Evolutionary conservation across 2,329 filamentous ascomycete genomes (phyloP), one percentile per base, ranked within the genome.

Genomic region (Pestalotiopsis sp.): DNA sequence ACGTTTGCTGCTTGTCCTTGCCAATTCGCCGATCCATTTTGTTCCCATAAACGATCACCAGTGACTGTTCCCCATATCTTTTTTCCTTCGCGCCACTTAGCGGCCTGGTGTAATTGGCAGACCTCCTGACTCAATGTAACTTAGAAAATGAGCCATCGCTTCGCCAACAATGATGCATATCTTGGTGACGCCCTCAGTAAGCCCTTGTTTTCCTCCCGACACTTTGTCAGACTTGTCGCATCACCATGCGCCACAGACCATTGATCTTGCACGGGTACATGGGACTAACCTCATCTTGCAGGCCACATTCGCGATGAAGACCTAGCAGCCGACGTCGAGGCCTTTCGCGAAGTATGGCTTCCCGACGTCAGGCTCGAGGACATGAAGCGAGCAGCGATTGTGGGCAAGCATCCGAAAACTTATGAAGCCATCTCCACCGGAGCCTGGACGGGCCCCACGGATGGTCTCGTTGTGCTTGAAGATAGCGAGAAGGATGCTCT

Each of bases 401-500:
- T 66, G 3, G 64, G 13, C 14, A 66, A 66, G 31, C 45, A 66
- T 57, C 45, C 52, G 20, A 66, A 58, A 40, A 66, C 64, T 4
- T 66, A 66, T 20, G 64, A 66, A 23, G 64, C 57, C 12, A 58
- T 66, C 2, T 40, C 23, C 9, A 45, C 45, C 14, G 64, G 45
- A 3, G 38, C 23, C 64, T 57, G 52, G 45, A 31, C 11, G 20
- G 64, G 52, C 12, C 23, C n/a, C 27, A 58, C 45, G 13, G 25
- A 56, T 4, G 41, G 49, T 23, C 49, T 66, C 1, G 82, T 83
- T 2, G 69, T 73, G 4, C 72, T 83, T 2, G 77, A 75, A 0
- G 23, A 66, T 0, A 74, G 80, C 9, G 82, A 84, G 72, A 83
- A 81, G 59, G 7, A 58, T 3, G 81, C 80, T 0, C 75, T 84